phyloP scores from a whole-genome alignment of 306 rosid genomes.

The Quercus agrifolia region DNA sequence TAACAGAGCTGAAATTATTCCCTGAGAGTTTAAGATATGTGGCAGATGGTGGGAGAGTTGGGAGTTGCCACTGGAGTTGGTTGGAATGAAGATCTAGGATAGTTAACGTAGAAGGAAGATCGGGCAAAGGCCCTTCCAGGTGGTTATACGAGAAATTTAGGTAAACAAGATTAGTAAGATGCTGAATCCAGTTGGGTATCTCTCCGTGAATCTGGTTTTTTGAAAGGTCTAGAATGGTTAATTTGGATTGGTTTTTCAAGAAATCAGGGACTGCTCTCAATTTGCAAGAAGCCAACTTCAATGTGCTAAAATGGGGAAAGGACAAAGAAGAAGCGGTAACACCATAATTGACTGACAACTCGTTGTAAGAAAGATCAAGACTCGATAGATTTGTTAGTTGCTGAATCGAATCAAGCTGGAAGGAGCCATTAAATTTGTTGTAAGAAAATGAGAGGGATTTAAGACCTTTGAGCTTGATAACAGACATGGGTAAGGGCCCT shows the following conservation, averaged over 20 bases:
- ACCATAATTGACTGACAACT: conserved; percentile 3
- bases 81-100: conserved; percentile 26
- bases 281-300: conserved; percentile 35
- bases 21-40: conserved; percentile 17
- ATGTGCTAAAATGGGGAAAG: background rate
- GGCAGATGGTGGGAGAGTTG: background rate
- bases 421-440: conserved; percentile 42
- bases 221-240: conserved; percentile 35
- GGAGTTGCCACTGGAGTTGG: conserved; percentile 18
- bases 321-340: background rate
- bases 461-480: conserved; percentile 13
- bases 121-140: background rate
- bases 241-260: conserved; percentile 21
- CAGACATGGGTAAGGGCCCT: conserved; percentile 30
- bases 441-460: conserved; percentile 19
- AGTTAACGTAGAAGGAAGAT: background rate
- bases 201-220: conserved; percentile 23
- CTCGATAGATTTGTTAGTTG: conserved; percentile 7
- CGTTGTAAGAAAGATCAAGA: conserved; percentile 46
- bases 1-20: conserved; percentile 18
- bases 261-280: conserved; percentile 28
- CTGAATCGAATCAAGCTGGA: conserved; percentile 2
- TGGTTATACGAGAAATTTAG: background rate
- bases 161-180: background rate
- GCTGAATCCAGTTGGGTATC: conserved; percentile 34